phyloP scores from a whole-genome alignment of 2,329 filamentous ascomycete genomes.

The Helminthosporium solani region DNA sequence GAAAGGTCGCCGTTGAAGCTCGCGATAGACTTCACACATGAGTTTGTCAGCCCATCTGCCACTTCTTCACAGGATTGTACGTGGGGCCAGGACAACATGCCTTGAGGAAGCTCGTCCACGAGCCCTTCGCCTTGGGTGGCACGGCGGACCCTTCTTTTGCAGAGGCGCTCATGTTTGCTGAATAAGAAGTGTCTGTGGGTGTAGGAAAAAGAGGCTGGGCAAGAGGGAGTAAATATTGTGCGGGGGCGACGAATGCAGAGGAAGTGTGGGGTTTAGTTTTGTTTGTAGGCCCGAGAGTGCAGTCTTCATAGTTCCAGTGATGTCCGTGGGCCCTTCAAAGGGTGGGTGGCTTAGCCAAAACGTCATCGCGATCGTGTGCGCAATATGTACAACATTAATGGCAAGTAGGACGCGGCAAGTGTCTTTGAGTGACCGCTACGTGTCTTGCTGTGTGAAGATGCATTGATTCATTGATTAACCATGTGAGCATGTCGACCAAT shows the following conservation, averaged over 20 bases:
- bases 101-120: slow-evolving; percentile 54
- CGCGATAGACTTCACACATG: slow-evolving; percentile 48
- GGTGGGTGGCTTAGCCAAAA: slow-evolving; percentile 11
- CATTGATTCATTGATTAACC: not conserved
- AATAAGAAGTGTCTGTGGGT: not conserved
- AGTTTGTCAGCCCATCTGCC: too few relatives aligned
- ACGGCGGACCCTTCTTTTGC: slow-evolving; percentile 49
- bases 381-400: too few relatives aligned
- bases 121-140: slow-evolving; percentile 48
- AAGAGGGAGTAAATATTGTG: not conserved
- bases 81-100: too few relatives aligned
- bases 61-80: too few relatives aligned
- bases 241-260: not conserved
- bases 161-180: slow-evolving; percentile 18
- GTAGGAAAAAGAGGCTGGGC: not conserved
- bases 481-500: not conserved
- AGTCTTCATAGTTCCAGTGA: not conserved
- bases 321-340: not conserved
- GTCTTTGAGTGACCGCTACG: not conserved
- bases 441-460: not conserved
- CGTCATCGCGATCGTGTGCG: slow-evolving; percentile 6
- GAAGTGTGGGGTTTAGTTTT: not conserved
- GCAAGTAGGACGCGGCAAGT: too few relatives aligned
- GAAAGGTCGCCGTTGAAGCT: slow-evolving; percentile 59
- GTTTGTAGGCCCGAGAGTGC: not conserved